Evolutionary conservation across 345 rosid species (phyloP).

Genomic region (Heritiera littoralis): DNA sequence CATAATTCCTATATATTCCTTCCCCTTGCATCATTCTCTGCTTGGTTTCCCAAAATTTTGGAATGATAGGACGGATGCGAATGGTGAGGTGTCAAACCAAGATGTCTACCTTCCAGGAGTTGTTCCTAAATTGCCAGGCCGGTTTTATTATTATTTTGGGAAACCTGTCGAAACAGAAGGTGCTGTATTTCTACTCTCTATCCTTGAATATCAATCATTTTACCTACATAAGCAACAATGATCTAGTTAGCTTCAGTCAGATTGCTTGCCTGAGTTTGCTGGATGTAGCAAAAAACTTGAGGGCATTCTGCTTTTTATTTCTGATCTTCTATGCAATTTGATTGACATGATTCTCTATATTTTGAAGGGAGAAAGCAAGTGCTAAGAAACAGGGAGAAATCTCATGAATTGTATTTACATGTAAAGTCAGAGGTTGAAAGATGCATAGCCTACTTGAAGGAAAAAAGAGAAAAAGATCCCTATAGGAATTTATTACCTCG

Average conservation of each 20-base stretch:
- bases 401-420: slow-evolving; percentile 50
- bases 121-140: slow-evolving; percentile 53
- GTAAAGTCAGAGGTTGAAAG: slow-evolving; percentile 60
- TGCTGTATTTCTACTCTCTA: not conserved
- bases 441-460: slow-evolving; percentile 52
- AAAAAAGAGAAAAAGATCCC: slow-evolving; percentile 65
- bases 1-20: not conserved
- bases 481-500: slow-evolving; percentile 52
- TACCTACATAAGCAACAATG: not conserved
- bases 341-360: not conserved
- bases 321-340: slow-evolving; percentile 5
- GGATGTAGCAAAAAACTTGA: not conserved
- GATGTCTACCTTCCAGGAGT: slow-evolving; percentile 28
- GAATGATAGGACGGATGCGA: slow-evolving; percentile 33
- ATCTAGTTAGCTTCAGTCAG: not conserved
- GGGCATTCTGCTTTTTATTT: not conserved
- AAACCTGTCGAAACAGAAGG: slow-evolving; percentile 52
- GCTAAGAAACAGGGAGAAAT: slow-evolving; percentile 48
- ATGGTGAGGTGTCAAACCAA: slow-evolving; percentile 49
- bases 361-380: slow-evolving; percentile 42
- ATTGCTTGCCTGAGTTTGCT: not conserved
- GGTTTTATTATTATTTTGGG: slow-evolving; percentile 49
- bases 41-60: not conserved
- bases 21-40: not conserved
- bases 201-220: not conserved